Conservation (phyloP, 129 eudicot genomes). For the Scalesia atractyloides region DNA sequence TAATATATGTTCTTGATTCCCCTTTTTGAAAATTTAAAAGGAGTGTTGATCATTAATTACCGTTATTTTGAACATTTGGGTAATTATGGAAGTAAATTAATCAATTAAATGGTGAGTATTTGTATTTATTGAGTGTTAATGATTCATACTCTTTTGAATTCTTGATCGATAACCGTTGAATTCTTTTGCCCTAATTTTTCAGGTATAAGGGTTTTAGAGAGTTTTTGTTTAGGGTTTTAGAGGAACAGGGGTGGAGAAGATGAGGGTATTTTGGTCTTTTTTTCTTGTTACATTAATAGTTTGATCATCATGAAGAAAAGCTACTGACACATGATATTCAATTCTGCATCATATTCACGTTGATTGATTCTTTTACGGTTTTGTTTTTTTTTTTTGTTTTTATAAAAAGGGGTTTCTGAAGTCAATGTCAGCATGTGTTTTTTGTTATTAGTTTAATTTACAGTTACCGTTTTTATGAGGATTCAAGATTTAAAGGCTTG, state of each 20-base stretch:
- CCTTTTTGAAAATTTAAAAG: constrained; percentile 39
- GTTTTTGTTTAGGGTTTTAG: constrained; percentile 30
- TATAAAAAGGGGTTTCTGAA: constrained; percentile 36
- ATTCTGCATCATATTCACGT: constrained; percentile 49
- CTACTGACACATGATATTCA: constrained; percentile 47
- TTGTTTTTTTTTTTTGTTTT: constrained; percentile 43
- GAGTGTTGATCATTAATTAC: constrained; percentile 15
- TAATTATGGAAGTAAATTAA: constrained; percentile 22
- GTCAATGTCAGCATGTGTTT: constrained; percentile 31
- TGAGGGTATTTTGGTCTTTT: constrained; percentile 63
- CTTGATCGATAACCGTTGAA: constrained; percentile 15
- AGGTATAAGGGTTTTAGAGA: constrained; percentile 14
- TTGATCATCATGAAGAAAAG: constrained; percentile 37
- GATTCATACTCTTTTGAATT: constrained; percentile 21
- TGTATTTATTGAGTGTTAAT: neutral
- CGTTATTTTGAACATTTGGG: neutral
- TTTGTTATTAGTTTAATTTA: constrained; percentile 15
- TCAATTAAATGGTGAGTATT: constrained; percentile 21
- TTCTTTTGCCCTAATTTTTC: neutral
- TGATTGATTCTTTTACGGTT: constrained; percentile 45
- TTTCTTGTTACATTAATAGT: constrained; percentile 11
- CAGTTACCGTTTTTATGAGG: constrained; percentile 16
- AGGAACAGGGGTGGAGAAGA: constrained; percentile 33
- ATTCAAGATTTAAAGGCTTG: constrained; percentile 21
- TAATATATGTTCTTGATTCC: neutral